Base-by-base conservation (phyloP, 331 rosid species). In the Stylosanthes scabra region DNA sequence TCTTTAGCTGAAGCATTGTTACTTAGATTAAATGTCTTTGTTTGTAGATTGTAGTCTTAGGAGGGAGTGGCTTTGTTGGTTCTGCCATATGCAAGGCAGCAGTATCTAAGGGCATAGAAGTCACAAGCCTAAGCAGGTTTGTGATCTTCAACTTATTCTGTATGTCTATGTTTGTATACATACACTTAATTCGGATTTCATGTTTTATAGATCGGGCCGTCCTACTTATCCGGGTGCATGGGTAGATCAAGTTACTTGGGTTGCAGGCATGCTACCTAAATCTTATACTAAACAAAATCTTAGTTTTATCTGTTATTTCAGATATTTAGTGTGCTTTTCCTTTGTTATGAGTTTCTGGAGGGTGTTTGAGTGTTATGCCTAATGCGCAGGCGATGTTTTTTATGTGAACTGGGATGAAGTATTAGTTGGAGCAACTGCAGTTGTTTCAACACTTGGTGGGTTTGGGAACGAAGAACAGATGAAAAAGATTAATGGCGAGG, bases 81-180 rank as follows among this genome's bases (percentile, higher is more conserved):
- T 89, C 99, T 68, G 96, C 99, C 50, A 88, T 94, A 81, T 89
- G 97, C 87, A 91, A 91, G 85, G 92, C 96, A 78, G 99, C 99
- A 0, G 89, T 91, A 14, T 89, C 99, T 67, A 94, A 79, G 80
- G 99, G 99, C 82, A 89, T 94, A 41, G 99, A 94, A 86, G 97
- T 90, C 73, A 78, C 85, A 31, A 86, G 97, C 39, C 80, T 94
- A 40, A 94, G 88, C 96, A 91, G 99, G 97, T 91, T 63, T 41
- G 28, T 29, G 20, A 67, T 59, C 12, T 78, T 50, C 46, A 9
- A 49, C 64, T 25, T 41, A 74, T 62, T 59, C 52, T 11, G 55
- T 39, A 11, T 78, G 4, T 82, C 54, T 63, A 49, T 57, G 10
- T 11, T 40, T 79, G 34, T 68, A 14, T 27, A 20, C 39, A 57